Evolutionary conservation across 2,329 filamentous ascomycete species (phyloP), one percentile per base, ranked within the genome.

Genomic region (Chaetomiaceae sp.): DNA sequence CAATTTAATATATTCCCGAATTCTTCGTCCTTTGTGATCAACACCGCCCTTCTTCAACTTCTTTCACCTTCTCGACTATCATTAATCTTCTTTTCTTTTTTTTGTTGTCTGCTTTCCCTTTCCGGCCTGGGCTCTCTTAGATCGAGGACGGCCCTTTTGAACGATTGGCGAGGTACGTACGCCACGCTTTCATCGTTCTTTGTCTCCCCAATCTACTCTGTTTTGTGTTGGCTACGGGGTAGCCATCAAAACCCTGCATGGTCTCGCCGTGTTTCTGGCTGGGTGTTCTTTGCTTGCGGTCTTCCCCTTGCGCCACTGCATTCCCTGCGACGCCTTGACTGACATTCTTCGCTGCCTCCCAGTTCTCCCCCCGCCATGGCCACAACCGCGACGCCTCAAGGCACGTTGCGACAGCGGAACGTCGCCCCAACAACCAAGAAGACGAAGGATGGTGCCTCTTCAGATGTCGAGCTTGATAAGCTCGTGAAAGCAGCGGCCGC

Each of bases 381-480:
- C 61, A 70, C 70, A 63, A 17, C 53, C 9, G 64, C 73, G 58
- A 72, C 74, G 66, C 73, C 77, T 60, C 78, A 80, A 70, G 77
- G 75, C 67, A 74, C 72, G 66, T 67, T 82, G 72, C 79, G 79
- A 68, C 79, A 82, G 66, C 73, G 79, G 60, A 81, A 77, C 62
- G 72, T 74, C 54, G 66, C 30, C 38, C 17, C 73, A 54, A 66
- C 62, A 31, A 61, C 65, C 34, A 77, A 76, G 59, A 79, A 79
- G 63, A 27, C 55, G 17, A 79, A 78, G 65, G 70, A 69, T 61
- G 72, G 60, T 50, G 67, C 58, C 42, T 55, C 57, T 55, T 58
- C 69, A 31, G 75, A 78, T 49, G 62, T 65, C 42, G 77, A 80
- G 55, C 67, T 77, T 59, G 78, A 82, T 60, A 73, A 70, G 62